Evolutionary conservation across 2,329 filamentous ascomycete species (phyloP), one percentile per base, ranked within the genome.

Genomic region (Ophiostoma ips): DNA sequence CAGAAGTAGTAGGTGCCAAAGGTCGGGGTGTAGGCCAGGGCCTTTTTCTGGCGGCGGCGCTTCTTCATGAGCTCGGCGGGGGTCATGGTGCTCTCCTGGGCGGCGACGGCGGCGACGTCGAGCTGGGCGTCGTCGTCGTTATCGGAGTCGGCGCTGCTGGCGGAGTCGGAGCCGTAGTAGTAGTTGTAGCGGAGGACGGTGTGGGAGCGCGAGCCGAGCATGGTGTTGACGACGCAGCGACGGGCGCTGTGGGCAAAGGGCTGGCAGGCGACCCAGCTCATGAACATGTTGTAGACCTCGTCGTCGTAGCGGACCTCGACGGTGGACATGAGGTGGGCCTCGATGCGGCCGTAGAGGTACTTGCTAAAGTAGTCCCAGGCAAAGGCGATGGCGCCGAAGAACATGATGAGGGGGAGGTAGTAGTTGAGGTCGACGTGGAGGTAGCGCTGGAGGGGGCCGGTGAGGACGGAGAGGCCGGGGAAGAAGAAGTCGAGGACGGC

Each of bases 271-370:
- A 85, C 71, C 82, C 82, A 86, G 24, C 70, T 71, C 79, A 85
- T 84, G 37, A 85, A 59, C 58, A 84, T 83, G 59, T 81, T 81
- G 66, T 84, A 86, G 51, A 83, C 76, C 60, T 86, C 82, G 57
- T 87, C 83, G 51, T 85, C 80, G 28, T 76, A 72, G 41, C 79
- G 73, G 36, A 87, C 75, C 56, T 81, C 76, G 16, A 81, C 80
- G 1, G 73, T 76, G 3, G 77, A 82, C 69, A 83, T 79, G 57
- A 82, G 72, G 57, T 83, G 67, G 6, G 65, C 58, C 38, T 74
- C 68, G 30, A 80, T 55, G 36, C 72, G 61, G 1, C 62, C 60
- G 66, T 68, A 73, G 12, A 76, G 51, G 56, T 70, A 72, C 2
- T 66, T 62, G 49, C 64, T 70, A 41, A 75, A 60, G 56, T 81